phyloP scores from a whole-genome alignment of 345 rosid genomes.

The Turritis glabra region DNA sequence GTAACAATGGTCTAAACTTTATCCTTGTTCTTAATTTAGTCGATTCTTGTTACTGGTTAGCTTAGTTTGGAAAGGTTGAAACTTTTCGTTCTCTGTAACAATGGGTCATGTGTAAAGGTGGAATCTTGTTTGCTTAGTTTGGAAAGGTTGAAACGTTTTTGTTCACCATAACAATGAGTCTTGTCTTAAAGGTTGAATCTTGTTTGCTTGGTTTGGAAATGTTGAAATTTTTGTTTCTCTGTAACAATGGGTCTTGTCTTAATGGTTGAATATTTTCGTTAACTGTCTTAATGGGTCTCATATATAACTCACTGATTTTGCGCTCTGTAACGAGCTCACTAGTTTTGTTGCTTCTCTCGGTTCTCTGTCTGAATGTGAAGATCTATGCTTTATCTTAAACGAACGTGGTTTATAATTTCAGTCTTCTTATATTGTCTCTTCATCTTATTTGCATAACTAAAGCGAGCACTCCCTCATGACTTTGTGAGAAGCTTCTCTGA shows the following conservation, averaged over 20 bases:
- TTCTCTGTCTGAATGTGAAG: background rate
- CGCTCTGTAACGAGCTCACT: background rate
- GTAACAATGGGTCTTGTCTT: background rate
- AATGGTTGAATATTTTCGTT: background rate
- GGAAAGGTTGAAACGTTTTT: background rate
- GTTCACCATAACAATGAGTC: too few relatives aligned
- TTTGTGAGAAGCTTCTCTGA: background rate
- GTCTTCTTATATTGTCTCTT: background rate
- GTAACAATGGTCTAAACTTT: background rate
- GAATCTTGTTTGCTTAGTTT: background rate
- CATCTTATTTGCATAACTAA: background rate
- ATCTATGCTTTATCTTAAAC: too few relatives aligned
- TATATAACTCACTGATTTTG: background rate
- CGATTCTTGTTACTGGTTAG: background rate
- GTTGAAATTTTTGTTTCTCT: too few relatives aligned
- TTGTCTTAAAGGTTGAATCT: too few relatives aligned
- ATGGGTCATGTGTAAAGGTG: background rate
- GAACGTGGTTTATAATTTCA: too few relatives aligned
- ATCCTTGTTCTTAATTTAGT: background rate
- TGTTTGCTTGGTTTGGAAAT: too few relatives aligned
- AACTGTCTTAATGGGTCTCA: background rate
- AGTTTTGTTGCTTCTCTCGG: background rate
- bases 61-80: background rate
- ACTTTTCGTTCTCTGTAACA: background rate
- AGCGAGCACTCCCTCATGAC: slow-evolving; percentile 15